Base-by-base conservation (phyloP, 768 basidiomycete species). In the Amanita phalloides region DNA sequence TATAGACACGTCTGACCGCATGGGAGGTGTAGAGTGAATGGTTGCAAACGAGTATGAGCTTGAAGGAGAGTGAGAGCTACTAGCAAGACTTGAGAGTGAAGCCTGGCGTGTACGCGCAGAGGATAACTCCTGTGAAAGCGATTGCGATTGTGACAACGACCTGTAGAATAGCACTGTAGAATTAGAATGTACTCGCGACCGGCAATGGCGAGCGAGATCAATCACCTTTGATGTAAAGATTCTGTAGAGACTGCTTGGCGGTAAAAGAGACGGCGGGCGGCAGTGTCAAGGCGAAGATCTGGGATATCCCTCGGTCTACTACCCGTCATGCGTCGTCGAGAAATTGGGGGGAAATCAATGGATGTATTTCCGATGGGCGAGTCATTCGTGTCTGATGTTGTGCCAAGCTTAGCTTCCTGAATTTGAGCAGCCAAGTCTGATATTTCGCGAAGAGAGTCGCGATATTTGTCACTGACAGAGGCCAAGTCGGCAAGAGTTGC, bases 121-220 rank as follows among this genome's bases (percentile, higher is more conserved):
- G 59, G 84, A 91, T 58, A 91, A 79, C 78, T 90, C 92, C 92
- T 97, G 93, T 74, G 93, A 94, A 60, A 95, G 83, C 76, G 93
- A 95, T 74, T 84, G 81, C 66, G 92, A 93, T 70, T 89, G 89
- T 72, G 88, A 90, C 58, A 84, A 81, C 81, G 90, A 91, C 79
- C 88, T 90, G 59, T 41, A 48, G 51, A 56, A 52, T 54, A 53
- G 46, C 46, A 55, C 53, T 53, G 45, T 50, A 60, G 36, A 56
- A 49, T 49, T 50, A 48, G 37, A 59, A 54, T 49, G 21, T 41
- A 45, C 51, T n/a, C 36, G 53, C 44, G 55, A 48, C 46, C 51
- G 33, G 30, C 53, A 41, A 41, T 14, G 21, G 25, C 51, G 25
- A 53, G 13, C 28, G 13, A 39, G 35, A 50, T 48, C 52, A 62